Evolutionary conservation across 345 rosid genomes (phyloP), one percentile per base, ranked within the genome.

Genomic region (Clausena lansium): DNA sequence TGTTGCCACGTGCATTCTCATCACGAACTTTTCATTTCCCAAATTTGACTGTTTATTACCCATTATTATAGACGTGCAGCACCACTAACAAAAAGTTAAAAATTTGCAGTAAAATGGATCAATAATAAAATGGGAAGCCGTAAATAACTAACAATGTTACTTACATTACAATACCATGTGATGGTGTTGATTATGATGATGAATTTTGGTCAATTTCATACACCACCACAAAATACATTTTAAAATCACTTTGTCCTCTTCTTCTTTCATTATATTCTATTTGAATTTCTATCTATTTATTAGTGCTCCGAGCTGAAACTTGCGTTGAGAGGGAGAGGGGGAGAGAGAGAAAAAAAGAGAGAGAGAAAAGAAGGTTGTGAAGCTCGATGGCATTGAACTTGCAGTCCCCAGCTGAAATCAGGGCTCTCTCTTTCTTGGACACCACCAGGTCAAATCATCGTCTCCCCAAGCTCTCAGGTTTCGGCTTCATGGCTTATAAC

Each of bases 321-420:
- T 58, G 45, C 7, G 55, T 11, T 3, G 15, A 45, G 45, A 39
- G 13, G 0, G 41, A 8, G 41, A 36, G 41, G 1, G 41, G 6
- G 13, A 9, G 45, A 39, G 45, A 39, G 45, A 39, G 10, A 2
- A 2, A 9, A 2, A 8, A 2, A 8, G 5, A 36, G 6, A 38
- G 2, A 45, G 10, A 13, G 3, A 25, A 35, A n/a, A 32, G 45
- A 10, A 11, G 41, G 17, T 33, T 17, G 75, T 33, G 15, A 2
- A 55, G 9, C 33, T 65, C 61, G 76, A 93, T 92, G 98, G 90
- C 97, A 32, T 85, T 95, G 59, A 95, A 91, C 84, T 80, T 91
- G 77, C 78, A 86, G 24, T 84, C 91, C 39, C 89, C 93, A 9
- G 81, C 90, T 75, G 97, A 92, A 70, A 80, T 89, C 73, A 88